Percentiles rank a stretch among this genome's conserved stretches.
Evolutionary conservation across 352 stramenopile genomes (phyloP).

Genomic region (Globisporangium camurandrum): DNA sequence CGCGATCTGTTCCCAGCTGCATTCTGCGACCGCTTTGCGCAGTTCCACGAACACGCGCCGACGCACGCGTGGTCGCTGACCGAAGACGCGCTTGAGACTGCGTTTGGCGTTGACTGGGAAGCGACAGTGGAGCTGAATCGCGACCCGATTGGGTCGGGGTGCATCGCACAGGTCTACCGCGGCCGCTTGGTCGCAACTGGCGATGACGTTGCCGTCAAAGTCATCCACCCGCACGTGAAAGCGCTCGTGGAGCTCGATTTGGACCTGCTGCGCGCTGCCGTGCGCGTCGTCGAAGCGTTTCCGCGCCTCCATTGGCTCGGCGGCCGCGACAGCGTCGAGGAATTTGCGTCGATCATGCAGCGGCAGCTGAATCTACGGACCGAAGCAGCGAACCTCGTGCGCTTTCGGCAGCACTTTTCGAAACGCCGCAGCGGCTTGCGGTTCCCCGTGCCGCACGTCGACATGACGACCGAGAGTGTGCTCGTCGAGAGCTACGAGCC

Average conservation of each 20-base stretch:
- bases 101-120: constrained; percentile 84
- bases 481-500: constrained; percentile 89
- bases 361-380: constrained; percentile 88
- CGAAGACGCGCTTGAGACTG: constrained; percentile 58
- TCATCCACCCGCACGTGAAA: constrained; percentile 90
- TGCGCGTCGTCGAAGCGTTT: constrained; percentile 57
- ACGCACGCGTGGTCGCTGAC: constrained; percentile 88
- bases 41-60: constrained; percentile 84
- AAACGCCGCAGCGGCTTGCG: constrained; percentile 37
- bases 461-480: constrained; percentile 72
- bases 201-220: constrained; percentile 87
- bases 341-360: constrained; percentile 85
- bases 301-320: constrained; percentile 63
- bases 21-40: constrained; percentile 88
- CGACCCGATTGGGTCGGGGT: constrained; percentile 85
- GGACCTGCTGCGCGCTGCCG: constrained; percentile 52
- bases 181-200: constrained; percentile 56
- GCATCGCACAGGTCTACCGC: constrained; percentile 93
- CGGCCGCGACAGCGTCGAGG: constrained; percentile 68
- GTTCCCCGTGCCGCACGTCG: constrained; percentile 71
- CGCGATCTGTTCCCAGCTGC: constrained; percentile 90
- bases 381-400: constrained; percentile 85
- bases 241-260: constrained; percentile 87
- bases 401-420: constrained; percentile 74
- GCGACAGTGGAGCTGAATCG: constrained; percentile 43